Base-by-base conservation (phyloP, 371 early-diverging fungal genomes). In the Apophysomyces elegans region DNA sequence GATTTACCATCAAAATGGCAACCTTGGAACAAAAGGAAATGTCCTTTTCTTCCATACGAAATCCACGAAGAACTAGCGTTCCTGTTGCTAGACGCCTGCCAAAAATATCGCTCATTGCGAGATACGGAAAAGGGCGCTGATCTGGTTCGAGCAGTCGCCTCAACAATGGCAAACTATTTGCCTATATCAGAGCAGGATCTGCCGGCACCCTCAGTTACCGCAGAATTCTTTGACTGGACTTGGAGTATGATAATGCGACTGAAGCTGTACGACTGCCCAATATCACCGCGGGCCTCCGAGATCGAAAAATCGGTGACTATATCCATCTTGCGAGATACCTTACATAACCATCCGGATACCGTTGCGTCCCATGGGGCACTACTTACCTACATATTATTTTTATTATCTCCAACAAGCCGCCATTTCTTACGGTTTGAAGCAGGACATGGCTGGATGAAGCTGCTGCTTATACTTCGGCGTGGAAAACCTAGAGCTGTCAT, bases 331-430 rank as follows among this genome's bases (percentile, higher is more conserved):
- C 57, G 76, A 63, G 77, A 67, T 16, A 67, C 71, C 47, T 73
- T 72, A 58, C 77, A 70, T 39, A 67, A 58, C 21, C 70, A 61
- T 8, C 54, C 61, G 8, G 71, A 73, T 21, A 39, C 65, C 14
- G 59, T 61, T 1, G 81, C 78, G 7, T 73, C 75, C 11, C 81
- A 80, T 7, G 77, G 73, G 12, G 71, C 81, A 0, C 71, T 87
- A 8, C 56, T 86, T 13, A 72, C 71, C 7, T 83, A 84, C 37
- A 62, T 82, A 7, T 75, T 76, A 0, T 71, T 87, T 59, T 67
- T 84, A 63, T 64, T 87, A 12, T 84, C 86, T 11, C 62, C 73
- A 7, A 76, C 85, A 0, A 81, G 84, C 36, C 79, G 88, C 0
- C 78, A 85, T 50, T 77, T 80, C 35, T 69, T 82, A 6, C 75